phyloP scores from a whole-genome alignment of 2,329 filamentous ascomycete species.

The Claviceps maximensis region DNA sequence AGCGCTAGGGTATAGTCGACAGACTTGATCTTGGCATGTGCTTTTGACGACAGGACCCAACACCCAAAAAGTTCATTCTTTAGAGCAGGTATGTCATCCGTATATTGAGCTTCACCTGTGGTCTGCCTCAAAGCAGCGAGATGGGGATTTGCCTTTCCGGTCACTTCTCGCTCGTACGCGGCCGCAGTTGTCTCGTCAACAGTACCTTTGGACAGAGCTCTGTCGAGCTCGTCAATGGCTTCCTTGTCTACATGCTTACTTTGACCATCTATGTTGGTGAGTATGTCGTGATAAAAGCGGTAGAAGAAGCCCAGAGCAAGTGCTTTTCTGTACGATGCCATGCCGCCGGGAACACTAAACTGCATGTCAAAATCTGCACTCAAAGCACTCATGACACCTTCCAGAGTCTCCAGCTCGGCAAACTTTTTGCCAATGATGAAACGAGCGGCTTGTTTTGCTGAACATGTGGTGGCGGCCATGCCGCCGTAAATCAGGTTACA shows the following conservation, averaged over 20 bases:
- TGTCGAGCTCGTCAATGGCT: slow-evolving; percentile 71
- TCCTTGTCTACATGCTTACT: slow-evolving; percentile 49
- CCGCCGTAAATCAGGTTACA: slow-evolving; percentile 83
- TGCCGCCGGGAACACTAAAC: slow-evolving; percentile 88
- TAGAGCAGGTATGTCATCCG: slow-evolving; percentile 79
- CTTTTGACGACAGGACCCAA: slow-evolving; percentile 75
- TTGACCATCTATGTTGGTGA: slow-evolving; percentile 44
- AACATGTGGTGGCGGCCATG: slow-evolving; percentile 86
- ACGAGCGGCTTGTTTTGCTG: slow-evolving; percentile 63
- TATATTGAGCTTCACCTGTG: slow-evolving; percentile 90
- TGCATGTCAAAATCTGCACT: slow-evolving; percentile 77
- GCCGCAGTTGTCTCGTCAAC: slow-evolving; percentile 64
- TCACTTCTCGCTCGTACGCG: slow-evolving; percentile 67
- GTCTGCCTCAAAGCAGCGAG: slow-evolving; percentile 87
- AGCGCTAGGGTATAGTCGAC: slow-evolving; percentile 66
- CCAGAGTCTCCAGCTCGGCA: slow-evolving; percentile 68
- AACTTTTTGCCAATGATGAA: slow-evolving; percentile 69
- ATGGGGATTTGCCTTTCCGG: slow-evolving; percentile 78
- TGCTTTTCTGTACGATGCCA: slow-evolving; percentile 91
- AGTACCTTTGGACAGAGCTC: slow-evolving; percentile 65
- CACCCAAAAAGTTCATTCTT: slow-evolving; percentile 84
- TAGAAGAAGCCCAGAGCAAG: slow-evolving; percentile 92
- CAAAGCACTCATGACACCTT: slow-evolving; percentile 81
- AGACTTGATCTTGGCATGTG: slow-evolving; percentile 70
- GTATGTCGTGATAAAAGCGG: slow-evolving; percentile 84